These are phyloP conservation scores for Ustilago vetiveriae DNA, from an alignment of 1,284 basidiomycete genomes.

Conservation along the genomic window DNA sequence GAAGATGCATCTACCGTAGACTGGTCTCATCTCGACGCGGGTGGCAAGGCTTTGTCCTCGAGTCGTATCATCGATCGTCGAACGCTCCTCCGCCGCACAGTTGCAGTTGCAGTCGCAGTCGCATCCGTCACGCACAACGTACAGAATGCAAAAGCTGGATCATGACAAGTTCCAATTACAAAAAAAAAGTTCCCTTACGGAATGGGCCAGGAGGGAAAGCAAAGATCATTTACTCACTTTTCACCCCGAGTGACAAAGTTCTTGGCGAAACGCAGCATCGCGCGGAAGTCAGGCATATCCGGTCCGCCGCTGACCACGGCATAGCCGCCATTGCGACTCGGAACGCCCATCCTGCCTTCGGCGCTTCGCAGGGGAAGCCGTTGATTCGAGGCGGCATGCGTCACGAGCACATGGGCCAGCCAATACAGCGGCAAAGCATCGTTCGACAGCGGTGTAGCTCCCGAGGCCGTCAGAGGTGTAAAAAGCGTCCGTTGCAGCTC, in stretches of 20 bases:
- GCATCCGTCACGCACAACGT: no score
- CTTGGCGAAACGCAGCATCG: slow-evolving; percentile 57
- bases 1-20: no score
- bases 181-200: no score
- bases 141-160: no score
- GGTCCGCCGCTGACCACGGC: slow-evolving; percentile 22
- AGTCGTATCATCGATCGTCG: no score
- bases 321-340: slow-evolving; percentile 23
- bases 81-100: no score
- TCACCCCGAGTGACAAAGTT: slow-evolving; percentile 53
- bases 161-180: no score
- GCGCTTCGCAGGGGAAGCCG: slow-evolving; percentile 36
- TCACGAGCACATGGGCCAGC: slow-evolving; percentile 57
- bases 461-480: slow-evolving; percentile 54
- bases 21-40: no score
- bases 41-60: no score
- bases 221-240: no score
- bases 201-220: no score
- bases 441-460: slow-evolving; percentile 56
- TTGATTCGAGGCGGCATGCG: slow-evolving; percentile 49
- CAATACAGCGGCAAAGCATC: slow-evolving; percentile 61
- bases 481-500: slow-evolving; percentile 39
- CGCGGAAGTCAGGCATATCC: slow-evolving; percentile 49
- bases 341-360: slow-evolving; percentile 23
- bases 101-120: no score